Percentiles rank a stretch among this genome's conserved stretches.
Evolutionary conservation across 108 stramenopile species (phyloP).

Genomic region (Skeletonema grethae): DNA sequence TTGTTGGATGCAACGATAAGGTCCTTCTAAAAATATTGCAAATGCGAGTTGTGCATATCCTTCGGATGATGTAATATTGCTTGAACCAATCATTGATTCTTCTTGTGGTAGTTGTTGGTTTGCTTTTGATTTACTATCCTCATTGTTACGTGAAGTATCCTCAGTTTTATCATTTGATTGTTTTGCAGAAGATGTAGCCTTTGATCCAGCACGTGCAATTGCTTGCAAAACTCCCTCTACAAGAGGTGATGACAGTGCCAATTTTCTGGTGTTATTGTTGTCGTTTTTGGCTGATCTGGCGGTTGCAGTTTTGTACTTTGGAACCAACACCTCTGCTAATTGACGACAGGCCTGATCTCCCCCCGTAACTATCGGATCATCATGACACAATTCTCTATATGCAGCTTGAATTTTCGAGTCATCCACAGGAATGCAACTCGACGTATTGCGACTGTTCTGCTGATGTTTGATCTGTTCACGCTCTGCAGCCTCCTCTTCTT

Average conservation of each 20-base stretch:
- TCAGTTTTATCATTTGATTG: not conserved
- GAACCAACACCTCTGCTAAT: slow-evolving; percentile 35
- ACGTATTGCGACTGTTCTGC: slow-evolving; percentile 1
- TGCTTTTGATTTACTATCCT: not conserved
- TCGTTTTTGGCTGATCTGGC: not conserved
- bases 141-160: not conserved
- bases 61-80: slow-evolving; percentile 30
- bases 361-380: slow-evolving; percentile 45
- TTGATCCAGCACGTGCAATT: slow-evolving; percentile 29
- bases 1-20: slow-evolving; percentile 48
- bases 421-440: not conserved
- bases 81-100: slow-evolving; percentile 33
- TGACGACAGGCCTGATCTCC: slow-evolving; percentile 35
- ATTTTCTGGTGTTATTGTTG: not conserved
- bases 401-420: slow-evolving; percentile 12
- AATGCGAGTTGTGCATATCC: slow-evolving; percentile 51
- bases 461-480: slow-evolving; percentile 20
- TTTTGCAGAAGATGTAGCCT: slow-evolving; percentile 11
- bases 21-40: slow-evolving; percentile 43
- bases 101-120: not conserved
- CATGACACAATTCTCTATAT: slow-evolving; percentile 44
- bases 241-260: slow-evolving; percentile 44
- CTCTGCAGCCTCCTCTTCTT: slow-evolving; percentile 41
- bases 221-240: slow-evolving; percentile 50
- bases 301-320: slow-evolving; percentile 1